phyloP scores from a whole-genome alignment of 139 green algal species.

The Tetraselmis chui region DNA sequence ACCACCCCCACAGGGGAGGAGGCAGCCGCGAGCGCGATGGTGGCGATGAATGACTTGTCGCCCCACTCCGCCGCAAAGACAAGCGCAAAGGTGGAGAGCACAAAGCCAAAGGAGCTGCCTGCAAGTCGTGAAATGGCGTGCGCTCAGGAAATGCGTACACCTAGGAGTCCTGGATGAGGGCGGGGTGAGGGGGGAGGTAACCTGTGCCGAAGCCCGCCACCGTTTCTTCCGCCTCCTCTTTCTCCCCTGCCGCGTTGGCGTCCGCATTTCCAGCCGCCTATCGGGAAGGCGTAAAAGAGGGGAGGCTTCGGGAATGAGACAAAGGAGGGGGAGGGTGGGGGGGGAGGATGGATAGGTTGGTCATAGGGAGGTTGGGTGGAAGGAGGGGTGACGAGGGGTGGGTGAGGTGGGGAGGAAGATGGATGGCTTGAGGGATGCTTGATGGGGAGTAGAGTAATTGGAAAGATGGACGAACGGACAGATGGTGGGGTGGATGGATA shows the following conservation, averaged over 20 bases:
- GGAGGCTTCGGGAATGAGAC: neutral
- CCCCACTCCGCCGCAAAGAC: slow-evolving; percentile 98
- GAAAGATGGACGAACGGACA: too few species aligned
- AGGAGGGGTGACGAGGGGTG: too few species aligned
- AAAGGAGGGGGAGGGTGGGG: neutral
- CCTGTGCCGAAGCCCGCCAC: slow-evolving; percentile 29
- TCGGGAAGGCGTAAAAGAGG: too few species aligned
- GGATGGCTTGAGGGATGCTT: too few species aligned
- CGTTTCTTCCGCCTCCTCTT: slow-evolving; percentile 65
- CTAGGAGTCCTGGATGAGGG: neutral
- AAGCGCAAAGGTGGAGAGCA: slow-evolving; percentile 84
- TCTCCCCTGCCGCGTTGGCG: slow-evolving; percentile 61
- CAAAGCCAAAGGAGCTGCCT: slow-evolving; percentile 22
- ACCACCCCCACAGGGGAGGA: slow-evolving; percentile 59
- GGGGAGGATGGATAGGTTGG: neutral
- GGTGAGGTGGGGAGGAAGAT: too few species aligned
- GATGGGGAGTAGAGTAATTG: too few species aligned
- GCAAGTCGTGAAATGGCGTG: too few species aligned
- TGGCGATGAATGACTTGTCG: slow-evolving; percentile 98
- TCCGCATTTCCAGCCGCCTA: slow-evolving; percentile 56
- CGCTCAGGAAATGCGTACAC: too few species aligned
- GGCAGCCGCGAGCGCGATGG: slow-evolving; percentile 88
- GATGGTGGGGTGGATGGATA: too few species aligned
- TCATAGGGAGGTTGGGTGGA: too few species aligned
- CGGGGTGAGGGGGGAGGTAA: neutral